phyloP scores from a whole-genome alignment of 1,284 basidiomycete species.

The Ustilago bromivora region DNA sequence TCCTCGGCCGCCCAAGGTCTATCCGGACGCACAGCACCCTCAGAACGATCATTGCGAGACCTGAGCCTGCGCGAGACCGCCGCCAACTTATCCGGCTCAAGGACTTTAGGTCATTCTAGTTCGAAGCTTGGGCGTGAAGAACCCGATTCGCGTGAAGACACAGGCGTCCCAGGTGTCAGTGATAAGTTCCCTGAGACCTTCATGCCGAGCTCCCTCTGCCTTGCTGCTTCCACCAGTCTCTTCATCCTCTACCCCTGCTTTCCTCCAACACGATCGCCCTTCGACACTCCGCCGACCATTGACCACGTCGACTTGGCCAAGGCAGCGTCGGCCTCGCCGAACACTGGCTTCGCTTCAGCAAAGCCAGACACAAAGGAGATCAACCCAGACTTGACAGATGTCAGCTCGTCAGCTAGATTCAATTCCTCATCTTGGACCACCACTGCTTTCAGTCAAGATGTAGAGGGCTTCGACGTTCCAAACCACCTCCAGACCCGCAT shows the following conservation, averaged over 20 bases:
- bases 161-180: not conserved
- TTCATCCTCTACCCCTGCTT: constrained; percentile 61
- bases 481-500: constrained; percentile 63
- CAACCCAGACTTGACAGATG: not conserved
- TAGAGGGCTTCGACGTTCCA: constrained; percentile 43
- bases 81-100: constrained; percentile 37
- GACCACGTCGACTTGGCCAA: constrained; percentile 13
- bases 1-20: constrained; percentile 15
- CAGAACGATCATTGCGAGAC: constrained; percentile 50
- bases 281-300: constrained; percentile 31
- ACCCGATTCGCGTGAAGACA: constrained; percentile 34
- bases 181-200: constrained; percentile 47
- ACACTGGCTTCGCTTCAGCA: not conserved
- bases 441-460: constrained; percentile 38
- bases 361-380: constrained; percentile 1
- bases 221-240: constrained; percentile 54
- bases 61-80: constrained; percentile 37
- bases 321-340: constrained; percentile 4
- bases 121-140: constrained; percentile 36
- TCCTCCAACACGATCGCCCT: constrained; percentile 54
- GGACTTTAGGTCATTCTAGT: constrained; percentile 23
- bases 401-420: constrained; percentile 38
- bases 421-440: constrained; percentile 48
- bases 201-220: constrained; percentile 52
- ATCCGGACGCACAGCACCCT: constrained; percentile 24